These are phyloP conservation scores for Crotalaria pallida DNA, from an alignment of 306 rosid species.

Conservation along the genomic window DNA sequence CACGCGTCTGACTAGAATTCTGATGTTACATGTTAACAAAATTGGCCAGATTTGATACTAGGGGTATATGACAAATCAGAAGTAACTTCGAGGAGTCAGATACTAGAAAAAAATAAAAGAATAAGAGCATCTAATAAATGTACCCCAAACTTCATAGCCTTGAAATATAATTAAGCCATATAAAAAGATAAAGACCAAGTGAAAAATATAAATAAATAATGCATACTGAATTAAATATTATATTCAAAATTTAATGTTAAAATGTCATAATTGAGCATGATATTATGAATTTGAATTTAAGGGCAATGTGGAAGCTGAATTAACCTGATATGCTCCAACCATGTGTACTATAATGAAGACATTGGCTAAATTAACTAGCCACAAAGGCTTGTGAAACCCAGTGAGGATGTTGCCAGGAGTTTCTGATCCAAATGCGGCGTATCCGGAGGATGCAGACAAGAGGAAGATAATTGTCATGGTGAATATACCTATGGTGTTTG, in stretches of 20 bases:
- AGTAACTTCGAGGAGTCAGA: too few relatives aligned
- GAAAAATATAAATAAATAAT: too few relatives aligned
- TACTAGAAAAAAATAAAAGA: too few relatives aligned
- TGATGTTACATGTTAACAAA: too few relatives aligned
- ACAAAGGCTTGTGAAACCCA: slow-evolving; percentile 36
- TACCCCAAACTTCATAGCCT: too few relatives aligned
- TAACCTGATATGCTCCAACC: slow-evolving; percentile 62
- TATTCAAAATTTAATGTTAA: too few relatives aligned
- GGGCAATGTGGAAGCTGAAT: background rate
- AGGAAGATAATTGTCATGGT: slow-evolving; percentile 42
- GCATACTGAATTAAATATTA: too few relatives aligned
- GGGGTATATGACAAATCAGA: too few relatives aligned
- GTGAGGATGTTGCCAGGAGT: slow-evolving; percentile 50
- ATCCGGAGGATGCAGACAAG: slow-evolving; percentile 36
- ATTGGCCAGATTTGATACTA: too few relatives aligned
- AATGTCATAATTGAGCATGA: background rate
- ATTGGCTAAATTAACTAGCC: slow-evolving; percentile 51
- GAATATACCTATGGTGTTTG: slow-evolving; percentile 24
- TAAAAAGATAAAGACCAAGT: background rate
- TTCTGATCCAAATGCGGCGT: slow-evolving; percentile 53
- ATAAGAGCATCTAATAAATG: too few relatives aligned
- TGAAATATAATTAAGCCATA: too few relatives aligned
- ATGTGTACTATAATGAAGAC: slow-evolving; percentile 45
- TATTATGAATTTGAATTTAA: background rate
- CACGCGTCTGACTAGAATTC: too few relatives aligned